A percentile compares a stretch with the other conserved stretches of the same genome.
phyloP scores from a whole-genome alignment of 805 yeast genomes.

The Yueomyces sinensis region DNA sequence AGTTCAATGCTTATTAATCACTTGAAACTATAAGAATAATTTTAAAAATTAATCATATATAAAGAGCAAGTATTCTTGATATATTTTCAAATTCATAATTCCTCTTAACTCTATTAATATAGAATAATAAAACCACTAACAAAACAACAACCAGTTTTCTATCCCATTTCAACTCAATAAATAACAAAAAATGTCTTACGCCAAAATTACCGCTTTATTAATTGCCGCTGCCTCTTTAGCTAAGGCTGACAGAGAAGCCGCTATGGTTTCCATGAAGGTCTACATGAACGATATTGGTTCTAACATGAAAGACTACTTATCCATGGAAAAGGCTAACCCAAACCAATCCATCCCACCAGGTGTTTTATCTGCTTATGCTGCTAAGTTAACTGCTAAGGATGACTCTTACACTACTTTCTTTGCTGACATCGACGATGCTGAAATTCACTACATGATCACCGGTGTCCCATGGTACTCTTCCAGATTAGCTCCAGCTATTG shows the following conservation, averaged over 20 bases:
- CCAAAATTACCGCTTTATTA: neutral
- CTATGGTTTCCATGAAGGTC: slow-evolving; percentile 3
- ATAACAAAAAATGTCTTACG: neutral
- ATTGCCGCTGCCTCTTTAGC: slow-evolving; percentile 2
- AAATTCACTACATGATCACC: slow-evolving; percentile 1
- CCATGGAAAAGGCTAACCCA: slow-evolving; percentile 5
- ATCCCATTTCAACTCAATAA: neutral
- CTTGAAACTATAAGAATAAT: no score
- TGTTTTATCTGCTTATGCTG: slow-evolving; percentile 1
- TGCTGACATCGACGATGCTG: neutral
- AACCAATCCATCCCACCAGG: slow-evolving; percentile 3
- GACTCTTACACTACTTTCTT: slow-evolving; percentile 2
- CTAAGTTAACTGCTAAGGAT: slow-evolving; percentile 1
- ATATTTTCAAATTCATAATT: no score
- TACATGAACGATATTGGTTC: slow-evolving; percentile 4
- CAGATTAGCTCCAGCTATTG: slow-evolving; percentile 4
- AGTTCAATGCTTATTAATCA: no score
- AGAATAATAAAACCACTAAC: no score
- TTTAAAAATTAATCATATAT: no score
- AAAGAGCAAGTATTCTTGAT: no score
- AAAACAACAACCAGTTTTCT: no score
- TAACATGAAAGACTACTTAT: slow-evolving; percentile 2
- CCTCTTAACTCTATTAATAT: no score
- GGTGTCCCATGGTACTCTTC: slow-evolving; percentile 22
- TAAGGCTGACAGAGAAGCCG: slow-evolving; percentile 1